Evolutionary conservation across 345 rosid species (phyloP), one percentile per base, ranked within the genome.

Genomic region (Isatis tinctoria): DNA sequence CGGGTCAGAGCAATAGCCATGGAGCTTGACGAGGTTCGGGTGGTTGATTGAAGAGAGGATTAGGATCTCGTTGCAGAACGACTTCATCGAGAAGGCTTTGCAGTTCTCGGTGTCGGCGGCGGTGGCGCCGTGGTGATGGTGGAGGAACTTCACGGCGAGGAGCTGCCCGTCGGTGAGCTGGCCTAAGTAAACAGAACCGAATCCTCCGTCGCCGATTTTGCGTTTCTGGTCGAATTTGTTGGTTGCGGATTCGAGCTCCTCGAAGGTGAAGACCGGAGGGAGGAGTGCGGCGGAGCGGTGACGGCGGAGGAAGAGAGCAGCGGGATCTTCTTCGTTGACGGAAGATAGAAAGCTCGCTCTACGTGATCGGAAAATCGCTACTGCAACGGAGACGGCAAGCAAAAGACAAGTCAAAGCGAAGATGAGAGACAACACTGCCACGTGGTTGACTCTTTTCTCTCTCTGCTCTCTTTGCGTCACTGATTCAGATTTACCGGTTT

Each of bases 1-100:
- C 33, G 96, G 96, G 70, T 94, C 98, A 72, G 91, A 84, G 88
- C 98, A 94, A 57, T 94, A 94, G 4, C 98, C 98, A 48, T 94
- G 96, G 54, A 94, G 91, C 79, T 80, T 91, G 5, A 94, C 98
- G 9, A 94, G 90, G 75, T 91, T 91, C 2, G 90, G 95, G 35
- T 94, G 97, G 36, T 87, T 49, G 27, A 94, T 88, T 0, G 97
- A 89, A 2, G 96, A 94, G 17, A 94, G 86, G 13, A 94, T 94
- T 57, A 94, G 48, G 72, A 94, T 94, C 81, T 94, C 97, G 24
- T 94, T 94, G 70, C 98, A 94, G 74, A 94, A 94, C 0, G 92
- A 91, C 44, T 88, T 94, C 69, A 86, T 75, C 0, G 90, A 86
- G 69, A 89, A 77, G 3, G 96, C 88, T 53, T 77, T 84, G 35